phyloP scores from a whole-genome alignment of 148 eudicot species.

The Cornus controversa region DNA sequence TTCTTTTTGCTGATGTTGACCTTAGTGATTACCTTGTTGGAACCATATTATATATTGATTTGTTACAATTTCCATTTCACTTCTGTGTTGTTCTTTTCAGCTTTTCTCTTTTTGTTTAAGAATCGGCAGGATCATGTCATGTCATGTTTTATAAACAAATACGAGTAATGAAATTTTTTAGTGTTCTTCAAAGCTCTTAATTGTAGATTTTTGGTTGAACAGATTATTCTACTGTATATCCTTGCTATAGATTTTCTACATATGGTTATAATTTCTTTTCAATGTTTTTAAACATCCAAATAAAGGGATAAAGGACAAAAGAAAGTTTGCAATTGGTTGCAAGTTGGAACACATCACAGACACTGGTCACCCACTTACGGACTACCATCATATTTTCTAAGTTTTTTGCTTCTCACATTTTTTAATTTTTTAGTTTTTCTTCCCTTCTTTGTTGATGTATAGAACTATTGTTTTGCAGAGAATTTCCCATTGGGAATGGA shows the following conservation, averaged over 20 bases:
- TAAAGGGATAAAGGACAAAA: too few species aligned
- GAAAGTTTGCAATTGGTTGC: too few species aligned
- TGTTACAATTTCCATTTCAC: background rate
- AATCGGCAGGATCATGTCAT: background rate
- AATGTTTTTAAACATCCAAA: too few species aligned
- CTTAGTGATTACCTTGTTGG: background rate
- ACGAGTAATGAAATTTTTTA: background rate
- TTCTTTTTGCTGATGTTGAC: background rate
- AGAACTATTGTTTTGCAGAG: slow-evolving; percentile 33
- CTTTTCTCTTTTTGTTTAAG: background rate
- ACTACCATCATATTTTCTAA: too few species aligned
- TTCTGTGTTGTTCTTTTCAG: background rate
- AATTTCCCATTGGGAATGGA: slow-evolving; percentile 56
- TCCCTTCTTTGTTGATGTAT: background rate
- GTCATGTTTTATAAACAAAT: background rate
- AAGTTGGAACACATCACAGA: too few species aligned
- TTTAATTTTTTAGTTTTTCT: background rate
- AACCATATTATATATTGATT: background rate
- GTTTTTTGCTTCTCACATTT: too few species aligned
- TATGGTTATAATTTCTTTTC: too few species aligned
- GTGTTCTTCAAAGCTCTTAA: too few species aligned
- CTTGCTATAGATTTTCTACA: too few species aligned
- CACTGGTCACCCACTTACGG: too few species aligned
- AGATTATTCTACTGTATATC: too few species aligned
- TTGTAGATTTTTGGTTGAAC: too few species aligned